phyloP scores from a whole-genome alignment of 116 monocot genomes.

The Posidonia oceanica region DNA sequence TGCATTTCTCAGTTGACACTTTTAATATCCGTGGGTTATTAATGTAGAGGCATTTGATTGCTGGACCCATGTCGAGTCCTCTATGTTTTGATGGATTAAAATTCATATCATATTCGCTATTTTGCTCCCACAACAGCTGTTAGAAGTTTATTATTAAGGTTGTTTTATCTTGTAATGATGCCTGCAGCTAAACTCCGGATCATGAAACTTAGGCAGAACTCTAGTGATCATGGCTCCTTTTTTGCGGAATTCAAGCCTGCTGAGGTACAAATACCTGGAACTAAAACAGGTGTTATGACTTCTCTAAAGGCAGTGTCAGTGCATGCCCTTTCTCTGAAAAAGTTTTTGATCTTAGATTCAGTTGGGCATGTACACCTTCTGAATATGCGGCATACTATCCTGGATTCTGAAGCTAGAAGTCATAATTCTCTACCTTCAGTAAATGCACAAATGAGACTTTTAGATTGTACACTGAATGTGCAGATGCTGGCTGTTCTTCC shows the following conservation, averaged over 20 bases:
- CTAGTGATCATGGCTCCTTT: slow-evolving; percentile 40
- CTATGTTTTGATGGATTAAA: too few relatives aligned
- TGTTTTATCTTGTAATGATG: background rate
- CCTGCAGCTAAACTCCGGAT: slow-evolving; percentile 58
- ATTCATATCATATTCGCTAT: background rate
- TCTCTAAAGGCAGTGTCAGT: slow-evolving; percentile 50
- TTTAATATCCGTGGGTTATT: too few relatives aligned
- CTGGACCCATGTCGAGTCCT: too few relatives aligned
- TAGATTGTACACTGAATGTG: slow-evolving; percentile 54
- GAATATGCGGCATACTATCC: slow-evolving; percentile 20
- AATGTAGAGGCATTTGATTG: too few relatives aligned
- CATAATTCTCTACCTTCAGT: slow-evolving; percentile 8
- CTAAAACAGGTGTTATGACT: slow-evolving; percentile 5
- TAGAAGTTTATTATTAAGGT: background rate
- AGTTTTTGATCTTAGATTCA: slow-evolving; percentile 69
- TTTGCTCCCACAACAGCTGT: background rate
- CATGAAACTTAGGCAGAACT: slow-evolving; percentile 49
- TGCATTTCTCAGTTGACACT: too few relatives aligned
- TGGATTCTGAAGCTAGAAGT: slow-evolving; percentile 12
- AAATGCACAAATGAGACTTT: slow-evolving; percentile 12
- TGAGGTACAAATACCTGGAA: slow-evolving; percentile 10
- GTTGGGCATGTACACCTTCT: slow-evolving; percentile 64
- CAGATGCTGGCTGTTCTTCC: slow-evolving; percentile 56
- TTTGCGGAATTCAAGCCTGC: slow-evolving; percentile 22
- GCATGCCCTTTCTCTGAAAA: slow-evolving; percentile 44